Evolutionary conservation across 345 rosid genomes (phyloP), one percentile per base, ranked within the genome.

Genomic region (Bruguiera sexangula): DNA sequence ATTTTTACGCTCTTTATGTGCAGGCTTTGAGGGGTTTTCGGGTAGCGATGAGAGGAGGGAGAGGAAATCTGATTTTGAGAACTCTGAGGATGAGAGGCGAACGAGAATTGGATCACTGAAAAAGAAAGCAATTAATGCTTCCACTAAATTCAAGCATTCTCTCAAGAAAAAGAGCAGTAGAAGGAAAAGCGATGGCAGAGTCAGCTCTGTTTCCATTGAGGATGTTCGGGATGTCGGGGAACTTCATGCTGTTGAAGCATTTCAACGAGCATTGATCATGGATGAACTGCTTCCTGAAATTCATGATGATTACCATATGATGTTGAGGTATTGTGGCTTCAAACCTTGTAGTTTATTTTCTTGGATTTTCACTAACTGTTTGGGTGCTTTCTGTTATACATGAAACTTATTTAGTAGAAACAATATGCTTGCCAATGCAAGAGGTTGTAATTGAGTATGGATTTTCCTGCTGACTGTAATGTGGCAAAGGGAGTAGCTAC

Each of bases 141-240:
- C 98, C 27, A 73, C 97, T 1, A 92, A 89, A 52, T 92, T 96
- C 75, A 90, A 82, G 81, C 99, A 90, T 76, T 90, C 99, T 58
- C 84, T 96, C 27, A 92, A 86, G 87, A 96, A 92, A 67, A 92
- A 90, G 86, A 79, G 96, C 63, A 81, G 82, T 57, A 78, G 96
- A 70, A 84, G 98, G 70, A 96, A 86, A 78, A 83, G 86, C 58
- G 94, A 89, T 82, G 96, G 85, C 60, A 84, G 98, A 27, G 97
- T 92, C 22, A 92, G 98, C 80, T 96, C 98, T 57, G 99, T 96
- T 63, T 96, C 99, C 20, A 92, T 96, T 30, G 99, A 96, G 85
- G 99, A 96, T 82, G 84, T 96, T 61, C 88, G 99, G 34, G 98
- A 92, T 82, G 81, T 87, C 18, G 93, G 81, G 80, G 99, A 96